Conservation (phyloP, 768 basidiomycete species). For the Calocybe indica region DNA sequence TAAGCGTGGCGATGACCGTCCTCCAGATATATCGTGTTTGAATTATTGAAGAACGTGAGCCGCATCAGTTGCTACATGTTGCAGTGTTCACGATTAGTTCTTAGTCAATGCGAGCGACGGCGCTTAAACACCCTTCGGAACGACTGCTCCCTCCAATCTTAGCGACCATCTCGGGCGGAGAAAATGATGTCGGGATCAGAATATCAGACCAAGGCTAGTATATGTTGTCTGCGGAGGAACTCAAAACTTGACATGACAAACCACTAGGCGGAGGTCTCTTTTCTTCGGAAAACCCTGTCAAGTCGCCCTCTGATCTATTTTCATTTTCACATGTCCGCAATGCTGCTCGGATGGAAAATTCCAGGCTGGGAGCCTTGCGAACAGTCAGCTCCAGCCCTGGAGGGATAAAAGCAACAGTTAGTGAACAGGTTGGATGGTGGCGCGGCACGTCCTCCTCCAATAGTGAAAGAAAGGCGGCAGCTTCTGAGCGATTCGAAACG, state of each 20-base stretch:
- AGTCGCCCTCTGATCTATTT: slow-evolving; percentile 71
- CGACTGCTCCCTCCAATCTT: slow-evolving; percentile 52
- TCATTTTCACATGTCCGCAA: slow-evolving; percentile 87
- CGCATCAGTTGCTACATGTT: neutral
- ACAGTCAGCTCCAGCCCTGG: slow-evolving; percentile 50
- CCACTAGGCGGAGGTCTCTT: slow-evolving; percentile 65
- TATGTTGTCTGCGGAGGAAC: neutral
- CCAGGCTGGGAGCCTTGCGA: slow-evolving; percentile 64
- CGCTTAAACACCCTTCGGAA: slow-evolving; percentile 38
- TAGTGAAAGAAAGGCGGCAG: slow-evolving; percentile 15
- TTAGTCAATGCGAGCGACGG: slow-evolving; percentile 72
- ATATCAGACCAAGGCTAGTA: slow-evolving; percentile 83
- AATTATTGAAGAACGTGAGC: slow-evolving; percentile 83
- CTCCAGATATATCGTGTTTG: slow-evolving; percentile 77
- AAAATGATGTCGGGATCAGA: slow-evolving; percentile 70
- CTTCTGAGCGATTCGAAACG: slow-evolving; percentile 27
- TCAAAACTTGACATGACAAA: slow-evolving; percentile 6
- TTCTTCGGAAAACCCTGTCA: slow-evolving; percentile 39
- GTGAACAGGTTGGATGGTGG: slow-evolving; percentile 65
- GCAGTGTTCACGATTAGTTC: slow-evolving; percentile 2
- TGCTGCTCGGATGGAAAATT: slow-evolving; percentile 58
- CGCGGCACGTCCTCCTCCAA: slow-evolving; percentile 19
- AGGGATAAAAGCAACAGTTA: slow-evolving; percentile 73
- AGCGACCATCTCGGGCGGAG: slow-evolving; percentile 71
- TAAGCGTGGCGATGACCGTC: neutral